phyloP scores from a whole-genome alignment of 495 filamentous ascomycete genomes.

The Schizothecium vesticola region DNA sequence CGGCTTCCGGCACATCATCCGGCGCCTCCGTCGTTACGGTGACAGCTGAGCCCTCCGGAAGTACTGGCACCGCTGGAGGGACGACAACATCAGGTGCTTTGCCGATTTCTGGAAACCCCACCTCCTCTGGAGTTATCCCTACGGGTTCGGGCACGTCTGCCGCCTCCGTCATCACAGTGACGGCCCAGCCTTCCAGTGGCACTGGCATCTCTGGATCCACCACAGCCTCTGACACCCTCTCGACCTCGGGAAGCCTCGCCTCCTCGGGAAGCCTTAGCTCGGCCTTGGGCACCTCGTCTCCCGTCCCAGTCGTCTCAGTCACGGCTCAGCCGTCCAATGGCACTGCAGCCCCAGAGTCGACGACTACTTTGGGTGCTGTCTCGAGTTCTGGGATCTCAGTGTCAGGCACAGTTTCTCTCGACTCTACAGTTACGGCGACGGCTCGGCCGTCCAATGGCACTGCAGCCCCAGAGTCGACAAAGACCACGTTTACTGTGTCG shows the following conservation, averaged over 20 bases:
- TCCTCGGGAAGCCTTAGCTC: not conserved
- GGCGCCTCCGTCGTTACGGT: not conserved
- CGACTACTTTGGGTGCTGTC: not conserved
- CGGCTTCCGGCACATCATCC: not conserved
- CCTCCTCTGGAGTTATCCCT: not conserved
- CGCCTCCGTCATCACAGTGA: not conserved
- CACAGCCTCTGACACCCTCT: not conserved
- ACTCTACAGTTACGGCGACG: slow-evolving; percentile 1
- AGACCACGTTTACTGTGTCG: not conserved
- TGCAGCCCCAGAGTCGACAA: not conserved
- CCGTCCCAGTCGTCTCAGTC: not conserved
- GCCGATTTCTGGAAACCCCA: not conserved
- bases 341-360: not conserved
- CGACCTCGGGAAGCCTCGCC: not conserved
- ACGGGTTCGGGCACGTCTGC: not conserved
- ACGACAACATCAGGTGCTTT: not conserved
- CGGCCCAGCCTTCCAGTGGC: not conserved
- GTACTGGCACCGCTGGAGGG: not conserved
- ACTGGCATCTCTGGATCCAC: not conserved
- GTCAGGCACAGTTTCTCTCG: not conserved
- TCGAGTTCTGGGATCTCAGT: not conserved
- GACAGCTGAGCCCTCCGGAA: slow-evolving; percentile 5
- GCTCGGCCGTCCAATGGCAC: not conserved
- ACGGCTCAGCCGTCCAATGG: slow-evolving; percentile 4
- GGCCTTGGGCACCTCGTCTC: not conserved